Evolutionary conservation across 1,284 basidiomycete species (phyloP).

Genomic region (Apiotrichum porosum): DNA sequence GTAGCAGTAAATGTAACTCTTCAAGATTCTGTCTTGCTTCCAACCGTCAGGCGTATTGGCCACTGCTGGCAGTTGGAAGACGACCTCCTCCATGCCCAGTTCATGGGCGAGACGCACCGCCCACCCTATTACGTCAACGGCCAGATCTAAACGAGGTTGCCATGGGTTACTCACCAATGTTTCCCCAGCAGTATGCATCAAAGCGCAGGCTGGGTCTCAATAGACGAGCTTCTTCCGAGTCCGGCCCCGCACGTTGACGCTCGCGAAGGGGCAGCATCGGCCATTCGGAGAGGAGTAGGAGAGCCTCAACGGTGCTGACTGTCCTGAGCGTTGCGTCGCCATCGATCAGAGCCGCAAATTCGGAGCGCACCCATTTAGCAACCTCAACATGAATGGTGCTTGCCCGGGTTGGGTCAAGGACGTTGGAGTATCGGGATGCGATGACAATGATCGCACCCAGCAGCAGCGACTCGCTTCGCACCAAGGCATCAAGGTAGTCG

Average conservation of each 20-base stretch:
- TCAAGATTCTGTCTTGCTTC: conserved; percentile 7
- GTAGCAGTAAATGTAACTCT: conserved; percentile 14
- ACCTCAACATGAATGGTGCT: neutral
- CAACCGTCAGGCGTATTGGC: neutral
- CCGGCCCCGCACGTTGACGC: neutral
- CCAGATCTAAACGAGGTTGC: no score
- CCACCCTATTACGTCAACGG: no score
- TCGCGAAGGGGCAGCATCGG: conserved; percentile 7
- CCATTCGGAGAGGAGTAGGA: conserved; percentile 13
- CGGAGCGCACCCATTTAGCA: conserved; percentile 6
- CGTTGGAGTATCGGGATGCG: conserved; percentile 6
- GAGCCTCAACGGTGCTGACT: conserved; percentile 13
- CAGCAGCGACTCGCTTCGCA: conserved; percentile 5
- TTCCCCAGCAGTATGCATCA: conserved; percentile 10
- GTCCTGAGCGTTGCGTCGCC: conserved; percentile 6
- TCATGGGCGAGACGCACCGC: conserved; percentile 11
- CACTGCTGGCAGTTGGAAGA: neutral
- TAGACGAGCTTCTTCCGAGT: conserved; percentile 4
- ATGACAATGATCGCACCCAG: conserved; percentile 10
- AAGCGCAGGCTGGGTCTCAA: conserved; percentile 8
- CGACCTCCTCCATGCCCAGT: conserved; percentile 12
- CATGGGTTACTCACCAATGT: conserved; percentile 8
- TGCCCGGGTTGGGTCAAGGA: neutral
- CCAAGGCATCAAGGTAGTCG: conserved; percentile 5
- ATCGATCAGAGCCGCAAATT: conserved; percentile 3